A percentile compares a stretch with the other conserved stretches of the same genome.
Conservation (phyloP, 1,284 basidiomycete genomes). For the Leccinum pachyderme region DNA sequence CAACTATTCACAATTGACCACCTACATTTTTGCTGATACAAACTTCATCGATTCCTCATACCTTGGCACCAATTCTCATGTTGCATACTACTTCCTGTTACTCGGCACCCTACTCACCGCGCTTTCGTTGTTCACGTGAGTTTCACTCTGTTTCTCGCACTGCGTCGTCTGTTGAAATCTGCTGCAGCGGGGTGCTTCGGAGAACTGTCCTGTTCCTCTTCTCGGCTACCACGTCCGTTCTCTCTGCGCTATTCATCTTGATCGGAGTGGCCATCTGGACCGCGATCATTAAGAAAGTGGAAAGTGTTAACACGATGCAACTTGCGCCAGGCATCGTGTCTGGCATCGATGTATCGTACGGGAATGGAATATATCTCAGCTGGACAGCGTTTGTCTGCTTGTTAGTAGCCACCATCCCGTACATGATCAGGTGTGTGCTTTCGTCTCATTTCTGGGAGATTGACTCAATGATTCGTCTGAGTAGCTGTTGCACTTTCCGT, state of each 20-base stretch:
- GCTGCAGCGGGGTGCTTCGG: conserved; percentile 60
- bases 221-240: conserved; percentile 59
- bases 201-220: conserved; percentile 64
- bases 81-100: conserved; percentile 73
- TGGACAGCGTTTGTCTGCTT: conserved; percentile 73
- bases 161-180: conserved; percentile 7
- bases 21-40: conserved; percentile 49
- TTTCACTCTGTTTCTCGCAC: conserved; percentile 10
- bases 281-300: conserved; percentile 61
- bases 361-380: conserved; percentile 58
- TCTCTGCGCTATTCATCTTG: conserved; percentile 61
- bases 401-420: conserved; percentile 62
- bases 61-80: conserved; percentile 60
- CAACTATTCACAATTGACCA: conserved; percentile 60
- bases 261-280: conserved; percentile 77
- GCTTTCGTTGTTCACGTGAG: conserved; percentile 60
- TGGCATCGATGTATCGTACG: conserved; percentile 62
- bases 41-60: conserved; percentile 63
- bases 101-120: conserved; percentile 67
- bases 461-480: conserved; percentile 12
- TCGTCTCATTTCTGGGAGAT: neutral
- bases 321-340: conserved; percentile 46
- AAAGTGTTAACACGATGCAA: conserved; percentile 54
- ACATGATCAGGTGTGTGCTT: conserved; percentile 60
- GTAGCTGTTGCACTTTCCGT: conserved; percentile 68